Base-by-base conservation (phyloP, 495 filamentous ascomycete species). In the Hyphodiscus hymeniophilus region DNA sequence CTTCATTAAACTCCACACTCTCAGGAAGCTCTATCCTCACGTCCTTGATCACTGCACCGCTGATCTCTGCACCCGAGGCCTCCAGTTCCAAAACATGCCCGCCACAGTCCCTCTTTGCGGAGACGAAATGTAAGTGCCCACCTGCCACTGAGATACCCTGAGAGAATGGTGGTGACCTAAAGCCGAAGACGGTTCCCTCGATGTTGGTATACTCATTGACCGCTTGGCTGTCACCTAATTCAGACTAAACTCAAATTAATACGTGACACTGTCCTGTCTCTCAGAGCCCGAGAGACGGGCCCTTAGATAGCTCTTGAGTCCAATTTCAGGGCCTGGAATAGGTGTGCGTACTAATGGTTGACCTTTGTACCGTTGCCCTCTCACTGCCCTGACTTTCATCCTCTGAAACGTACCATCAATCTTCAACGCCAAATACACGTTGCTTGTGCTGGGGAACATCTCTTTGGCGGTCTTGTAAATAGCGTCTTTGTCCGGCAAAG, bases 111-210 rank as follows among this genome's bases (percentile, higher is more conserved):
- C 67, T 50, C 26, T 71, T 70, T 17, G 66, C 65, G 0, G 54
- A 60, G 52, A 77, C 63, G 47, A 76, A 76, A 50, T 78, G 74
- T 38, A 75, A 35, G 55, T 78, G 74, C 35, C 71, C 64, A 1
- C 74, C 72, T 10, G 64, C 66, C 0, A 78, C 70, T 28, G 68
- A 67, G 38, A 78, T 61, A 10, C 72, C 72, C 50, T 66, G 66
- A 41, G 64, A 60, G 42, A 66, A 76, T 24, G 47, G 56, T 10
- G 74, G 74, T 30, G 65, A 68, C 41, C 68, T 55, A 40, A 76
- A 75, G 28, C 73, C 74, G 21, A 76, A 61, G 0, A 78, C 54
- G 3, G 63, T 67, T 2, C 74, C 74, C 8, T 51, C 52, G 17
- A 67, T 60, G 3, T 47, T 50, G 13, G 53, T 30, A 30, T 66